A percentile compares a stretch with the other conserved stretches of the same genome.
phyloP scores from a whole-genome alignment of 2,329 filamentous ascomycete genomes.

The Trichoderma gracile region DNA sequence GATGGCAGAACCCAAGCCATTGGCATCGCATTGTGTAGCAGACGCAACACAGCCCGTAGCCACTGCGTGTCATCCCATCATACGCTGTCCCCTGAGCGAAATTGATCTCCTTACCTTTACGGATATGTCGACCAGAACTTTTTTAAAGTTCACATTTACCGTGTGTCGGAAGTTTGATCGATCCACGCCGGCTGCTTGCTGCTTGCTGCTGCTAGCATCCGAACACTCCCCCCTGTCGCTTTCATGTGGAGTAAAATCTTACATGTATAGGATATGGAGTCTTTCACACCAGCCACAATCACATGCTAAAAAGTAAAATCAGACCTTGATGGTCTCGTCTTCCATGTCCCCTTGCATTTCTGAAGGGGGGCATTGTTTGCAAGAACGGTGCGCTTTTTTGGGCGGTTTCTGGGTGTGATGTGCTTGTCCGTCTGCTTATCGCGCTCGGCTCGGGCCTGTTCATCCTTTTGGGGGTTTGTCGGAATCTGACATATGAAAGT shows the following conservation, averaged over 20 bases:
- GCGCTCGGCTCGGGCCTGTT: too few relatives aligned
- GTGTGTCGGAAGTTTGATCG: conserved; percentile 24
- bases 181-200: conserved; percentile 12
- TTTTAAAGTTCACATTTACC: conserved; percentile 13
- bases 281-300: conserved; percentile 39
- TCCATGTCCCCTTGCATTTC: neutral
- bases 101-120: too few relatives aligned
- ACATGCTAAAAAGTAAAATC: conserved; percentile 34
- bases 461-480: too few relatives aligned
- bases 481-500: too few relatives aligned
- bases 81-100: neutral
- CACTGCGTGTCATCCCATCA: neutral
- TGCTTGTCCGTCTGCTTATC: too few relatives aligned
- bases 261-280: neutral
- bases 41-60: neutral
- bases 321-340: neutral
- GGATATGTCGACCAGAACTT: neutral
- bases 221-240: neutral
- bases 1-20: neutral
- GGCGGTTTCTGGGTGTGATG: too few relatives aligned
- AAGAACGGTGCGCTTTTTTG: too few relatives aligned
- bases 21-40: conserved; percentile 3
- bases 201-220: conserved; percentile 4
- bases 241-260: conserved; percentile 1
- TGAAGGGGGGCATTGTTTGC: neutral